A percentile compares a stretch with the other conserved stretches of the same genome.
These are phyloP conservation scores for Penicillium cosmopolitanum DNA, from an alignment of 495 filamentous ascomycete genomes.

Conservation along the genomic window DNA sequence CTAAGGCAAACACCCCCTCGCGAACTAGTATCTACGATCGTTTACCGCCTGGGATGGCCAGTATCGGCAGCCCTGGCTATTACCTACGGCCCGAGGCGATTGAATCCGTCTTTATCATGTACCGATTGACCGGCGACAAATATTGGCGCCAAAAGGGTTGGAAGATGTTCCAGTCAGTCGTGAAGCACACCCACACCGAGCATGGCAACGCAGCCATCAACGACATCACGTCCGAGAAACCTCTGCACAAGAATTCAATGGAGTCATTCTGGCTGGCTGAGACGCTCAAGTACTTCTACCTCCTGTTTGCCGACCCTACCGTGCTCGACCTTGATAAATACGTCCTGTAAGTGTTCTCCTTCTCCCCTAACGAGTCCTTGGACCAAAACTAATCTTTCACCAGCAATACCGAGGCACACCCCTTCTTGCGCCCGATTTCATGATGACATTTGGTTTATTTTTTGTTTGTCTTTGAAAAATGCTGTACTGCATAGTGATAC, in stretches of 20 bases:
- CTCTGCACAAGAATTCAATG: slow-evolving; percentile 48
- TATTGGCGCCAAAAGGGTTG: slow-evolving; percentile 85
- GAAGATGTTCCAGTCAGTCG: slow-evolving; percentile 83
- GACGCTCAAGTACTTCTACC: slow-evolving; percentile 82
- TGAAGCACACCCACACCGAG: slow-evolving; percentile 65
- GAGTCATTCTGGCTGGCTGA: slow-evolving; percentile 73
- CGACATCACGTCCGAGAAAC: slow-evolving; percentile 65
- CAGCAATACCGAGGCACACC: slow-evolving; percentile 62
- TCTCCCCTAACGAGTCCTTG: not conserved
- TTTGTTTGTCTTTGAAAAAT: slow-evolving; percentile 8
- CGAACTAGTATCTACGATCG: slow-evolving; percentile 45
- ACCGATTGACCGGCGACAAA: slow-evolving; percentile 81
- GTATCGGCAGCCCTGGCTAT: slow-evolving; percentile 64
- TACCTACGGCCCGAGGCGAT: slow-evolving; percentile 92
- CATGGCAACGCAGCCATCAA: slow-evolving; percentile 73
- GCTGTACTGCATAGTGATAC: slow-evolving; percentile 32
- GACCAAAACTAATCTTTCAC: slow-evolving; percentile 18
- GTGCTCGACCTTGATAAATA: slow-evolving; percentile 82
- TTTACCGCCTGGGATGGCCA: slow-evolving; percentile 68
- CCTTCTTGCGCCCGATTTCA: slow-evolving; percentile 49
- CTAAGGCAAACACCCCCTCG: not conserved
- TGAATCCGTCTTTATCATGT: slow-evolving; percentile 95
- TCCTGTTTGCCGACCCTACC: slow-evolving; percentile 70
- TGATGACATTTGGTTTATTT: slow-evolving; percentile 14
- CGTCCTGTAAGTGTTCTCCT: slow-evolving; percentile 63